A percentile compares a stretch with the other conserved stretches of the same genome.
Evolutionary conservation across 495 filamentous ascomycete genomes (phyloP).

Genomic region (Talaromyces liani): DNA sequence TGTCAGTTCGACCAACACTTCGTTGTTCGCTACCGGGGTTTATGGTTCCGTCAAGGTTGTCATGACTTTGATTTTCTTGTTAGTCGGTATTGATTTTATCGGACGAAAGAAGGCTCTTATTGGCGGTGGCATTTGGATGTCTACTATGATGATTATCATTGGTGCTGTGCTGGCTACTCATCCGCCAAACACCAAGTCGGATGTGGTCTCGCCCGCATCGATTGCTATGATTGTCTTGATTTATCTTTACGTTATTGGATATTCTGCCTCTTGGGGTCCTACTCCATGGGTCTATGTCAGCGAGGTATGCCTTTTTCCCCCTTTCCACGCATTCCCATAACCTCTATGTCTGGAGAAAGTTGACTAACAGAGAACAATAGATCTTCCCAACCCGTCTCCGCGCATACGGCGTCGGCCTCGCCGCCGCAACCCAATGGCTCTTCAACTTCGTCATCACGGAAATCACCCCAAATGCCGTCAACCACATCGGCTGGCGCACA

Average conservation of each 20-base stretch:
- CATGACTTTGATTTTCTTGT: conserved; percentile 52
- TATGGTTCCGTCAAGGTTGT: conserved; percentile 48
- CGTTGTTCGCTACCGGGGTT: conserved; percentile 44
- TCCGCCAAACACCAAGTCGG: conserved; percentile 25
- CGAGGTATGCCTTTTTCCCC: conserved; percentile 23
- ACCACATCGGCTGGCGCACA: conserved; percentile 42
- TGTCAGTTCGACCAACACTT: conserved; percentile 31
- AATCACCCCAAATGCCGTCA: conserved; percentile 30
- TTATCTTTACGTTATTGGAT: conserved; percentile 45
- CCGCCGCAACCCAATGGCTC: conserved; percentile 47
- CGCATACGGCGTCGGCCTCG: conserved; percentile 61
- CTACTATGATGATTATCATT: conserved; percentile 66
- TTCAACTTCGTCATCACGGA: conserved; percentile 40
- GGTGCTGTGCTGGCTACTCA: conserved; percentile 54
- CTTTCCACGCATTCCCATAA: background rate
- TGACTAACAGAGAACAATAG: conserved; percentile 25
- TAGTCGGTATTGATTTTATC: conserved; percentile 62
- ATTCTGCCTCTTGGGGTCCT: conserved; percentile 35
- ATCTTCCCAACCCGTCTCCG: conserved; percentile 67
- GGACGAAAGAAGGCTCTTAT: conserved; percentile 61
- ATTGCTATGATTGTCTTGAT: conserved; percentile 47
- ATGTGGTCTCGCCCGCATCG: conserved; percentile 27
- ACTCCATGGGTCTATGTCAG: conserved; percentile 47
- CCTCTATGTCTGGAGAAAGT: background rate
- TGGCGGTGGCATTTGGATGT: conserved; percentile 61